These are phyloP conservation scores for Rosa persica DNA, from an alignment of 306 rosid genomes.

Conservation along the genomic window DNA sequence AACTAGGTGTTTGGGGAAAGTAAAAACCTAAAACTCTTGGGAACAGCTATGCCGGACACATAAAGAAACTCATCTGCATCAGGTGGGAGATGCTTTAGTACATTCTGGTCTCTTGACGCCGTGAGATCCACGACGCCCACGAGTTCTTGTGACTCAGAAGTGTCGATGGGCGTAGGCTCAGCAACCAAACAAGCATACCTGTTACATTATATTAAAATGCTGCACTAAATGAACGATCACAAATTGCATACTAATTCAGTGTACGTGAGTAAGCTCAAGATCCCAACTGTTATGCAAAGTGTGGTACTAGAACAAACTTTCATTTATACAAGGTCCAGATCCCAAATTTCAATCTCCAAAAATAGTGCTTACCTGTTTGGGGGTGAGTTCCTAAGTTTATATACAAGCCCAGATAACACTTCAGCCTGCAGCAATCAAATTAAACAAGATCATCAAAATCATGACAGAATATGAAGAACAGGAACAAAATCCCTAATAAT, in stretches of 20 bases:
- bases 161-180: slow-evolving; percentile 35
- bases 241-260: background rate
- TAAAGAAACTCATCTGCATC: slow-evolving; percentile 66
- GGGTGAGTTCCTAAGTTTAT: slow-evolving; percentile 71
- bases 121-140: slow-evolving; percentile 83
- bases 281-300: slow-evolving; percentile 1
- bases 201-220: background rate
- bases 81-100: slow-evolving; percentile 58
- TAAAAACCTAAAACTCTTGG: slow-evolving; percentile 57
- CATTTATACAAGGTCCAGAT: background rate
- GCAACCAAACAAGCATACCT: slow-evolving; percentile 96
- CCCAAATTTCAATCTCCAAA: background rate
- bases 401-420: slow-evolving; percentile 73
- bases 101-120: slow-evolving; percentile 50
- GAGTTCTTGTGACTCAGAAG: slow-evolving; percentile 33
- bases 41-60: slow-evolving; percentile 79
- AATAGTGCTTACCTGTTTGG: slow-evolving; percentile 49
- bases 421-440: slow-evolving; percentile 54
- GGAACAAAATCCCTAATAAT: background rate
- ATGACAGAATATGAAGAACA: background rate
- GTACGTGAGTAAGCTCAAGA: background rate
- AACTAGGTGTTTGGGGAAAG: background rate
- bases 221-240: background rate
- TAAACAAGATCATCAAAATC: background rate
- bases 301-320: slow-evolving; percentile 2